A percentile compares a stretch with the other conserved stretches of the same genome.
Conservation (phyloP, 345 rosid species). For the Gossypium turneri region DNA sequence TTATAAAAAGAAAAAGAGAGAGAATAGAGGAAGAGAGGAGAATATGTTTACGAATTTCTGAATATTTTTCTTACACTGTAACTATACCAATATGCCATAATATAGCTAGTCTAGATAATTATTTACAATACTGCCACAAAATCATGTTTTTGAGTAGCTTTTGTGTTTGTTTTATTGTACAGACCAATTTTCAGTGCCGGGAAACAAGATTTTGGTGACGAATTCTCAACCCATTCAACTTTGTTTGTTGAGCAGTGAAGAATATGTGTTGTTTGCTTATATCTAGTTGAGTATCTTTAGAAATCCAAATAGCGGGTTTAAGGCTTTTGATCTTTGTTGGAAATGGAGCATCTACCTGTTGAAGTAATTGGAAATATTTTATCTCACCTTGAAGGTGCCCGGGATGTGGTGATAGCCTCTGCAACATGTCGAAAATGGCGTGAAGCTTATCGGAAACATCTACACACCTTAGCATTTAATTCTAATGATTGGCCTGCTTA, state of each 20-base stretch:
- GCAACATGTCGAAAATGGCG: conserved; percentile 78
- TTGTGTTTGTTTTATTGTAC: conserved; percentile 15
- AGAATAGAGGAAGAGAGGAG: too few species aligned
- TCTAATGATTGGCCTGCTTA: conserved; percentile 58
- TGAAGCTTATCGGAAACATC: conserved; percentile 66
- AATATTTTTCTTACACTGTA: too few species aligned
- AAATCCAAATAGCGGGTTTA: conserved; percentile 10
- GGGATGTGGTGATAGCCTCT: conserved; percentile 81
- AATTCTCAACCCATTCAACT: background rate
- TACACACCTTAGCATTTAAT: conserved; percentile 69
- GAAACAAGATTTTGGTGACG: background rate
- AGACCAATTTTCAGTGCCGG: background rate
- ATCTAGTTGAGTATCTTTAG: conserved; percentile 5
- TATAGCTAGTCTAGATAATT: too few species aligned
- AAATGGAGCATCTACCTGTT: conserved; percentile 79
- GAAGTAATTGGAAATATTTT: conserved; percentile 89
- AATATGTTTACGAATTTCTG: too few species aligned
- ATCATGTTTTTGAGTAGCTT: conserved; percentile 10
- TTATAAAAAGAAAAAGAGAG: too few species aligned
- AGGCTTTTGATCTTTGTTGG: background rate
- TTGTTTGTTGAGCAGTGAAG: conserved; percentile 7
- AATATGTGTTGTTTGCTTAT: background rate
- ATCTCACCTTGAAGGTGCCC: conserved; percentile 72
- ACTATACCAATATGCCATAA: too few species aligned
- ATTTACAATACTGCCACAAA: too few species aligned